phyloP scores from a whole-genome alignment of 1,284 basidiomycete genomes.

The Leucoagaricus sp. region DNA sequence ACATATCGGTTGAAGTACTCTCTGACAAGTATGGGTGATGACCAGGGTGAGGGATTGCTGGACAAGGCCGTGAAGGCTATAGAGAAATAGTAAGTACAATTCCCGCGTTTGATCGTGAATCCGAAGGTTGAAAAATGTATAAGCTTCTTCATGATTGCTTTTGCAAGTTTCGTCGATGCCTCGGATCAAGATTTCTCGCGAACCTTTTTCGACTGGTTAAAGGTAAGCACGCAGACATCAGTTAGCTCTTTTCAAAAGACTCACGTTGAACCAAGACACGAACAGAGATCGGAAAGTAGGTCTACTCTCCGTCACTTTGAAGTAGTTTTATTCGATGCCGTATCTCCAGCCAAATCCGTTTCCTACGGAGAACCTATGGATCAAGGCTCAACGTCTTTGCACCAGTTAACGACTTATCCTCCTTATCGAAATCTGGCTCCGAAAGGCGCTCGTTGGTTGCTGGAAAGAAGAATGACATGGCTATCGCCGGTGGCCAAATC shows the following conservation, averaged over 20 bases:
- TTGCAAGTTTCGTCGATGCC: slow-evolving; percentile 88
- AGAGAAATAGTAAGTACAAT: slow-evolving; percentile 81
- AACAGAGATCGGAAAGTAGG: slow-evolving; percentile 94
- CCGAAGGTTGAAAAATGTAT: neutral
- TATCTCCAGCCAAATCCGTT: slow-evolving; percentile 74
- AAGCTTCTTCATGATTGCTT: slow-evolving; percentile 94
- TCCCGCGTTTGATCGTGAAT: neutral
- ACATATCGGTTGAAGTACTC: slow-evolving; percentile 84
- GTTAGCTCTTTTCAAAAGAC: neutral
- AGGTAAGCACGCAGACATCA: slow-evolving; percentile 45
- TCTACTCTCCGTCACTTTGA: slow-evolving; percentile 15
- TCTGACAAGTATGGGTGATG: slow-evolving; percentile 75
- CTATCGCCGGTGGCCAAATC: slow-evolving; percentile 82
- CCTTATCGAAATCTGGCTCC: slow-evolving; percentile 67
- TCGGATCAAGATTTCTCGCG: slow-evolving; percentile 63
- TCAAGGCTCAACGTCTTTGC: slow-evolving; percentile 85
- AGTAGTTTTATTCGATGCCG: slow-evolving; percentile 4
- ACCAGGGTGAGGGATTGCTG: slow-evolving; percentile 55
- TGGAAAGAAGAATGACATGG: slow-evolving; percentile 73
- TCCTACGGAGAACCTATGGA: slow-evolving; percentile 78
- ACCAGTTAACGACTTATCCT: slow-evolving; percentile 85
- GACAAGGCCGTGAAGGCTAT: slow-evolving; percentile 68
- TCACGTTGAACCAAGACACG: slow-evolving; percentile 50
- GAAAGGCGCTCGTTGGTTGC: slow-evolving; percentile 56
- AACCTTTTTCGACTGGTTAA: slow-evolving; percentile 87